These are phyloP conservation scores for Mycena olivaceomarginata DNA, from an alignment of 768 basidiomycete species.

Conservation along the genomic window DNA sequence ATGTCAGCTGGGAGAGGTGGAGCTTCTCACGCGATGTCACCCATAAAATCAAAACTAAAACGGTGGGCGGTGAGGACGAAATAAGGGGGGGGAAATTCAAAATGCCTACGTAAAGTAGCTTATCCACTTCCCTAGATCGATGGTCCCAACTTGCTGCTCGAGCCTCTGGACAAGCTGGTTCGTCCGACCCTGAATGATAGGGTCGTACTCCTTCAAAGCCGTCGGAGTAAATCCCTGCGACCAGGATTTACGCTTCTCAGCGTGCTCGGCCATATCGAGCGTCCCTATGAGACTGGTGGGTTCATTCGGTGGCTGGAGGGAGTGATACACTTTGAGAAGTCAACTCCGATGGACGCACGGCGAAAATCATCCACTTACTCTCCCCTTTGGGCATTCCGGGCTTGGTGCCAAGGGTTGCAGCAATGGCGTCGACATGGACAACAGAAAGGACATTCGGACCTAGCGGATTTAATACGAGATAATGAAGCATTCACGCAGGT, in stretches of 20 bases:
- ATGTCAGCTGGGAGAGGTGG: conserved; percentile 9
- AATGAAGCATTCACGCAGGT: conserved; percentile 4
- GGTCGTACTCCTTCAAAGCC: too few relatives aligned
- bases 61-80: conserved; percentile 20
- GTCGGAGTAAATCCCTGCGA: conserved; percentile 16
- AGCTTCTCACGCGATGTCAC: too few relatives aligned
- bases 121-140: not conserved
- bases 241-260: conserved; percentile 21
- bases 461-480: conserved; percentile 22
- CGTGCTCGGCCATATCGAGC: conserved; percentile 21
- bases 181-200: too few relatives aligned
- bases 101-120: conserved; percentile 22
- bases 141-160: too few relatives aligned
- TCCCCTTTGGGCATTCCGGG: not conserved
- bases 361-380: too few relatives aligned
- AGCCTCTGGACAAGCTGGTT: too few relatives aligned
- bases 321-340: conserved; percentile 23
- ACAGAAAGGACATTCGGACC: conserved; percentile 24
- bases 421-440: conserved; percentile 24
- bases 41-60: conserved; percentile 25
- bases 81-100: conserved; percentile 12
- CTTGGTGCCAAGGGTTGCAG: conserved; percentile 23
- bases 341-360: not conserved
- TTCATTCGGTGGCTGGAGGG: conserved; percentile 22
- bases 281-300: conserved; percentile 22